Percentiles rank a stretch among this genome's conserved stretches.
Conservation (phyloP, 2,329 filamentous ascomycete genomes). For the Magnaporthiopsis rhizophila region DNA sequence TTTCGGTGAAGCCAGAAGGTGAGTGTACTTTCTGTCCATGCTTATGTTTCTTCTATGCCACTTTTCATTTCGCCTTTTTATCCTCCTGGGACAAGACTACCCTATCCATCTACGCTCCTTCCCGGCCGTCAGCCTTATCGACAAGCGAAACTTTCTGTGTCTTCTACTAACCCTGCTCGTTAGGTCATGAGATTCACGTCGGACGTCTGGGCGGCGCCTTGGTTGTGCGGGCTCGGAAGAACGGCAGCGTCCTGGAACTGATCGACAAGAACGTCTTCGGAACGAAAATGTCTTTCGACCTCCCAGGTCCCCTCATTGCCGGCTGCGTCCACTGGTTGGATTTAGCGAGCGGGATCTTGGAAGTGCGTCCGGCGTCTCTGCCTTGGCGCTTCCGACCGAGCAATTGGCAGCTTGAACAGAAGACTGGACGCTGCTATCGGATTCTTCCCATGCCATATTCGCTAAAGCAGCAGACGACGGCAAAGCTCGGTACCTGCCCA, state of each 20-base stretch:
- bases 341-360: constrained; percentile 28
- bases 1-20: constrained; percentile 24
- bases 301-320: constrained; percentile 42
- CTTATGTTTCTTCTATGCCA: too few species aligned
- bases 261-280: constrained; percentile 15
- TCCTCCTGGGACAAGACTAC: not conserved
- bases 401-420: constrained; percentile 28
- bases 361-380: constrained; percentile 31
- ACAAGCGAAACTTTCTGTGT: not conserved
- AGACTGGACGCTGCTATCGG: constrained; percentile 10
- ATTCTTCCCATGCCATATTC: not conserved
- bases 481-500: not conserved
- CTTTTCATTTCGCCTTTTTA: too few species aligned
- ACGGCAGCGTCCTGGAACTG: constrained; percentile 7
- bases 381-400: constrained; percentile 20
- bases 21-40: not conserved
- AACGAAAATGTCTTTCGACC: constrained; percentile 29
- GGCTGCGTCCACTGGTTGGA: constrained; percentile 55
- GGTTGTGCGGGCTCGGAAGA: constrained; percentile 32
- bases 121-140: not conserved
- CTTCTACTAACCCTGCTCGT: not conserved
- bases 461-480: too few species aligned
- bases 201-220: constrained; percentile 33
- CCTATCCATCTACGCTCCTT: too few species aligned
- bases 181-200: constrained; percentile 41